phyloP scores from a whole-genome alignment of 2,329 filamentous ascomycete species.

The Myriosclerotinia scirpicola region DNA sequence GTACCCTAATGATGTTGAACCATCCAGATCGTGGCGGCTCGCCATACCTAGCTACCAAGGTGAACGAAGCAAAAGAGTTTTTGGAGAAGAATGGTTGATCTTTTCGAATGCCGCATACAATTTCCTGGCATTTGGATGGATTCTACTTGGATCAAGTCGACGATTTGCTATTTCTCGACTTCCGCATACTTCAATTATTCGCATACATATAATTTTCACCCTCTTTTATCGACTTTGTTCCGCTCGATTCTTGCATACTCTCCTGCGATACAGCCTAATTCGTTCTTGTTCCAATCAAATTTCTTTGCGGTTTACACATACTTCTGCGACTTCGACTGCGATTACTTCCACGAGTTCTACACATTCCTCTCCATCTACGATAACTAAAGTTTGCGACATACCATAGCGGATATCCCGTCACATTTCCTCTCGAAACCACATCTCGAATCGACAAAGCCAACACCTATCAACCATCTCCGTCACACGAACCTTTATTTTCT shows the following conservation, averaged over 20 bases:
- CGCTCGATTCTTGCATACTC: neutral
- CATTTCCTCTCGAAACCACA: too few species aligned
- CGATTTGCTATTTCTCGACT: slow-evolving; percentile 3
- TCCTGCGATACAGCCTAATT: neutral
- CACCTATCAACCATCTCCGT: neutral
- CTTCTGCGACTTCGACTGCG: neutral
- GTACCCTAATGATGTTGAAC: slow-evolving; percentile 94
- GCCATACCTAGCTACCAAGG: slow-evolving; percentile 93
- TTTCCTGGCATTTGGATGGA: slow-evolving; percentile 10
- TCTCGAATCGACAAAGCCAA: neutral
- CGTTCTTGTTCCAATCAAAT: neutral
- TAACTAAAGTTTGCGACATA: neutral
- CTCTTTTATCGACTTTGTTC: neutral
- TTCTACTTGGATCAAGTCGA: neutral
- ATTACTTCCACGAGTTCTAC: neutral
- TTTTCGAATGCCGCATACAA: neutral
- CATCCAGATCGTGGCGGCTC: slow-evolving; percentile 97
- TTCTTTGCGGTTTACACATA: neutral
- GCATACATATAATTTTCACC: neutral
- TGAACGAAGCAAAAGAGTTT: slow-evolving; percentile 98
- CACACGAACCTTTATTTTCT: neutral
- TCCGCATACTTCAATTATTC: neutral
- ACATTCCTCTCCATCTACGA: neutral
- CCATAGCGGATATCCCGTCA: neutral
- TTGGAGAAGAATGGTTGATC: slow-evolving; percentile 67